Conservation (phyloP, 1,139 yeast species). For the Geotrichum aggregatum region DNA sequence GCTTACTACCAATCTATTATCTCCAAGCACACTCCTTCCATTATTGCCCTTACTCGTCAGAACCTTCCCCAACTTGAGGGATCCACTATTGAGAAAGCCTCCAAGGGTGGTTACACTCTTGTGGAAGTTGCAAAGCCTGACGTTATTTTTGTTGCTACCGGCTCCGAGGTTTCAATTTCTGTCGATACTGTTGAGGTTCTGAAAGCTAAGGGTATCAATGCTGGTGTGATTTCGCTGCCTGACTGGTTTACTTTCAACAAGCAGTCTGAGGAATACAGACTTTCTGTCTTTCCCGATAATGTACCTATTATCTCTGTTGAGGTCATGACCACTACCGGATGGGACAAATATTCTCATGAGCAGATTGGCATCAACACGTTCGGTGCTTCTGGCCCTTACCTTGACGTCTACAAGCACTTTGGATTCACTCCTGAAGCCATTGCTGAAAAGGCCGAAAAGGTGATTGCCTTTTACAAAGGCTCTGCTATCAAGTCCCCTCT, state of each 20-base stretch:
- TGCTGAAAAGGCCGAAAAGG: slow-evolving; percentile 78
- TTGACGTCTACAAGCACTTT: slow-evolving; percentile 75
- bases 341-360: slow-evolving; percentile 95
- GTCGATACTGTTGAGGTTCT: slow-evolving; percentile 77
- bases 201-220: slow-evolving; percentile 62
- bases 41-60: slow-evolving; percentile 94
- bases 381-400: slow-evolving; percentile 95
- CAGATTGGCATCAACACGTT: slow-evolving; percentile 94
- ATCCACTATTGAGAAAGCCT: slow-evolving; percentile 84
- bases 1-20: slow-evolving; percentile 82
- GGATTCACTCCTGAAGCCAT: slow-evolving; percentile 93
- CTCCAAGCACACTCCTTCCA: slow-evolving; percentile 72
- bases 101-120: slow-evolving; percentile 91
- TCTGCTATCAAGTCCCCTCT: slow-evolving; percentile 68
- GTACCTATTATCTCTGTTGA: slow-evolving; percentile 92
- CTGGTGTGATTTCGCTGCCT: slow-evolving; percentile 86
- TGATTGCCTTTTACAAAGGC: slow-evolving; percentile 81
- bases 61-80: slow-evolving; percentile 96
- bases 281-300: slow-evolving; percentile 89
- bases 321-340: slow-evolving; percentile 87
- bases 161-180: slow-evolving; percentile 88
- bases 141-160: slow-evolving; percentile 80
- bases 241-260: slow-evolving; percentile 86
- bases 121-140: slow-evolving; percentile 59
- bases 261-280: slow-evolving; percentile 74